Evolutionary conservation across 805 yeast species (phyloP), one percentile per base, ranked within the genome.

Genomic region (Metschnikowia sp.): DNA sequence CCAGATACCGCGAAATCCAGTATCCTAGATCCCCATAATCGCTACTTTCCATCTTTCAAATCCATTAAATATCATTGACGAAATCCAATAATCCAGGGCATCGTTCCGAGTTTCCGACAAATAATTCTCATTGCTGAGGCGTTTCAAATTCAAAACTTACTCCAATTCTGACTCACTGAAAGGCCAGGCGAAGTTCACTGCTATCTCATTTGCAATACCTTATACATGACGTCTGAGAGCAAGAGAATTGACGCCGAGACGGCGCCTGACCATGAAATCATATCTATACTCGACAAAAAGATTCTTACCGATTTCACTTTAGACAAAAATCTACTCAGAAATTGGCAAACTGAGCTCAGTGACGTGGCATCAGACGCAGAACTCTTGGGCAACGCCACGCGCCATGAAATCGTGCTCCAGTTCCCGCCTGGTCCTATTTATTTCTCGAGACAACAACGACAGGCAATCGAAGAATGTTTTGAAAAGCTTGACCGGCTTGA

Each of bases 261-360:
- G 15, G 43, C 43, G 11, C 31, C 22, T 8, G 48, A 44, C 13
- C 41, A 30, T 15, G 42, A 29, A n/a, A 40, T 44, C 18, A 38
- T 39, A 22, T 36, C 13, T 3, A 13, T 36, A 3, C 36, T 46
- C 15, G 45, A 44, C 28, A 40, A 2, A 10, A 41, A 46, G 5
- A 59, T 60, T 7, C 51, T 66, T 26, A 55, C 64, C 13, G 54
- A 55, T 32, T 59, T 55, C 48, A 49, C 52, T 10, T 48, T 71
- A 48, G 64, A 71, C 46, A 52, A 45, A 30, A 63, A 60, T 8
- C 49, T 62, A n/a, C 56, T 72, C 8, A 36, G 42, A 35, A 63
- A 66, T 48, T 72, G 76, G 76, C 70, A 68, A 51, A 48, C 64
- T 4, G 75, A 71, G 32, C 52, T 70, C 33, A 40, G 55, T 6